Evolutionary conservation across 1,284 basidiomycete species (phyloP).

Genomic region (Rhodotorula sp.): DNA sequence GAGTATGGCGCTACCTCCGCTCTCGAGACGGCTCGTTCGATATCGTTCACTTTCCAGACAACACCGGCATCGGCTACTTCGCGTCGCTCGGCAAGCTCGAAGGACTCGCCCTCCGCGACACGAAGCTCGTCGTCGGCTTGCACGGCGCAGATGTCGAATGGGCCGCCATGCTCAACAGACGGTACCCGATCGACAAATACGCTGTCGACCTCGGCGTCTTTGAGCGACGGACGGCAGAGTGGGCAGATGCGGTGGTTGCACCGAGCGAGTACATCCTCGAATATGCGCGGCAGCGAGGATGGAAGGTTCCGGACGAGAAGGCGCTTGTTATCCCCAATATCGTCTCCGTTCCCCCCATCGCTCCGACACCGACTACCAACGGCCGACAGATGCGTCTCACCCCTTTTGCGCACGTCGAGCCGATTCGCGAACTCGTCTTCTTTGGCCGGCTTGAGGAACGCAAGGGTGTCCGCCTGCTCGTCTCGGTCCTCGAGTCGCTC

Average conservation of each 20-base stretch:
- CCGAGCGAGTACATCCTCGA: slow-evolving; percentile 40
- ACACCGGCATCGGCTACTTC: slow-evolving; percentile 39
- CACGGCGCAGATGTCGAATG: slow-evolving; percentile 40
- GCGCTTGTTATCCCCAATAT: slow-evolving; percentile 37
- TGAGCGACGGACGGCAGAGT: slow-evolving; percentile 32
- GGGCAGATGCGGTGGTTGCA: slow-evolving; percentile 37
- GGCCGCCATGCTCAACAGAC: slow-evolving; percentile 38
- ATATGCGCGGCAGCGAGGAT: slow-evolving; percentile 25
- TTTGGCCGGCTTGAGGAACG: slow-evolving; percentile 41
- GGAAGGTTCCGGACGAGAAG: slow-evolving; percentile 18
- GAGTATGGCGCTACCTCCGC: slow-evolving; percentile 28
- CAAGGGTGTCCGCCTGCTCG: slow-evolving; percentile 32
- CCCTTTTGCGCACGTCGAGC: not conserved
- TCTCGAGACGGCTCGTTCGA: slow-evolving; percentile 22
- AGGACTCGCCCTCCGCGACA: slow-evolving; percentile 27
- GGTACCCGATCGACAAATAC: slow-evolving; percentile 32
- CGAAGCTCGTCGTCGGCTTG: slow-evolving; percentile 33
- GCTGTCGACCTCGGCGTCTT: slow-evolving; percentile 33
- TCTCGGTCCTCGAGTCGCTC: slow-evolving; percentile 26
- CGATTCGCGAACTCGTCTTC: slow-evolving; percentile 36
- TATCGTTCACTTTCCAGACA: slow-evolving; percentile 40
- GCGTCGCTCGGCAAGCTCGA: slow-evolving; percentile 23
- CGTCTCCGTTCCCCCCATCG: not conserved
- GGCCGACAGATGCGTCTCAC: not conserved
- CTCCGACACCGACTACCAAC: not conserved